phyloP scores from a whole-genome alignment of 441 rosid genomes.

The Syzygium syzygioides region DNA sequence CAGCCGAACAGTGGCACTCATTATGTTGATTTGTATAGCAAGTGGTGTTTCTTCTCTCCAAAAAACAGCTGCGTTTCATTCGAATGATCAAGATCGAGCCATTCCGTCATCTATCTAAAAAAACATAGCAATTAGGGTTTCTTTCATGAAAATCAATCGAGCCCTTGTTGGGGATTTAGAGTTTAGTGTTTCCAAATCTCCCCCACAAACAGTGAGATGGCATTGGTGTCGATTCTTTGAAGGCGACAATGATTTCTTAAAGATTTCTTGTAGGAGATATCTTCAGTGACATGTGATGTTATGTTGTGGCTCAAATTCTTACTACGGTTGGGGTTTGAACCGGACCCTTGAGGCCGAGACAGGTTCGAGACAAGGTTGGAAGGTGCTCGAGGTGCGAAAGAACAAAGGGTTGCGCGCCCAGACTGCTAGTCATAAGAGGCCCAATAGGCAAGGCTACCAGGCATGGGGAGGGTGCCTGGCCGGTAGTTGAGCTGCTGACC shows the following conservation, averaged over 20 bases:
- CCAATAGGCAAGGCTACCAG: too few relatives aligned
- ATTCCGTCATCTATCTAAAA: too few relatives aligned
- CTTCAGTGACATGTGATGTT: not conserved
- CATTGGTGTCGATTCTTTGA: not conserved
- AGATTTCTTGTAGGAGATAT: not conserved
- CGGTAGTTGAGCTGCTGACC: too few relatives aligned
- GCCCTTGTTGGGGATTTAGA: not conserved
- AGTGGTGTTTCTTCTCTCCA: not conserved
- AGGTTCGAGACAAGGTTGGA: too few relatives aligned
- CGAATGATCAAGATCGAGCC: not conserved
- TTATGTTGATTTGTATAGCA: not conserved
- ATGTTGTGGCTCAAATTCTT: not conserved
- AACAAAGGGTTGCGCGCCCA: too few relatives aligned
- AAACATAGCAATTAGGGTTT: too few relatives aligned
- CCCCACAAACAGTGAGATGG: not conserved
- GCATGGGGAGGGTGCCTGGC: too few relatives aligned
- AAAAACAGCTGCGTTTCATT: too few relatives aligned
- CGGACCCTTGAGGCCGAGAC: accelerated
- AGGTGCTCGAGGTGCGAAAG: too few relatives aligned
- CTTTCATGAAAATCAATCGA: not conserved
- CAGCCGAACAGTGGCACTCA: not conserved
- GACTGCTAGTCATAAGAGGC: too few relatives aligned
- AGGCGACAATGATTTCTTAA: not conserved
- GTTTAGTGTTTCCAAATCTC: not conserved
- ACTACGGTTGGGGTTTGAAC: too few relatives aligned